Evolutionary conservation across 139 green algal genomes (phyloP).

Genomic region (Zygnema circumcarinatum): DNA sequence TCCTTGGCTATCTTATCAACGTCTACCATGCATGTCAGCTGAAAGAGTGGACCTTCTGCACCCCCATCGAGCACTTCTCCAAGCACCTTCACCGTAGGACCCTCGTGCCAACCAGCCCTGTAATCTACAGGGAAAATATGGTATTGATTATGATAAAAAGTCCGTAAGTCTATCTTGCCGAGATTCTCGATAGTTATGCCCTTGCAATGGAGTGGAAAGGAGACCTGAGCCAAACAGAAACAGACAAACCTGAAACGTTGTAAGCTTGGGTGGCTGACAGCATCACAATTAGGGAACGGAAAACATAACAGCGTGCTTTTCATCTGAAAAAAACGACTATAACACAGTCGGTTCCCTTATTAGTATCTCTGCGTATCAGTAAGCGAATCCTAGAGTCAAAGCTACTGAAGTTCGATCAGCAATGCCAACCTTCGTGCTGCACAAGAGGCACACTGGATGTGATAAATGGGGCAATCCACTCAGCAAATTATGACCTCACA

Average conservation of each 20-base stretch:
- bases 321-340: neutral
- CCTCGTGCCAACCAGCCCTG: neutral
- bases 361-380: neutral
- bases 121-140: neutral
- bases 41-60: neutral
- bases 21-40: neutral
- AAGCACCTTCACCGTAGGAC: neutral
- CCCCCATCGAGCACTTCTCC: constrained; percentile 1
- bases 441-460: no score
- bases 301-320: neutral
- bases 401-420: neutral
- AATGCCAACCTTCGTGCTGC: no score
- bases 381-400: neutral
- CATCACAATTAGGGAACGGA: neutral
- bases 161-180: neutral
- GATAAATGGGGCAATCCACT: no score
- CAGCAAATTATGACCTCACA: no score
- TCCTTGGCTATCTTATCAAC: neutral
- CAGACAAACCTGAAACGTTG: neutral
- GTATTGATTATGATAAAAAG: neutral
- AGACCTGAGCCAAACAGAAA: neutral
- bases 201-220: constrained; percentile 1
- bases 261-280: no score
- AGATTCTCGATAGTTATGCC: neutral
- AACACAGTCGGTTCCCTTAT: neutral